Evolutionary conservation across 257 asterid genomes (phyloP).

Genomic region (Salvia miltiorrhiza): DNA sequence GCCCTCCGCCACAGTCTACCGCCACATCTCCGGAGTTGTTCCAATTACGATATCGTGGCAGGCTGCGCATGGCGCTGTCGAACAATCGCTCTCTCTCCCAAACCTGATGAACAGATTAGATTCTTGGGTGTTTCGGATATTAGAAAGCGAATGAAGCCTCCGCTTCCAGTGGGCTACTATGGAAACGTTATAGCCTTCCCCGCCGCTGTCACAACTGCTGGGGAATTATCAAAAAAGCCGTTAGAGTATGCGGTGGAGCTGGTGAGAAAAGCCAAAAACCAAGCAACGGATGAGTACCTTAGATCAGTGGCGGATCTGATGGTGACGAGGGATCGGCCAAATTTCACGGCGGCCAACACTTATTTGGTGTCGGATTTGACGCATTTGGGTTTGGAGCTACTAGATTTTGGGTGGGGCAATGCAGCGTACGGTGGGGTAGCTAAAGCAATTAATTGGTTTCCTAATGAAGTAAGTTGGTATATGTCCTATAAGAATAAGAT

Average conservation of each 20-base stretch:
- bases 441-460: too few species aligned
- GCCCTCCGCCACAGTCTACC: conserved; percentile 42
- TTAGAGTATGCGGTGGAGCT: conserved; percentile 16
- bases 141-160: conserved; percentile 33
- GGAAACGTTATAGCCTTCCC: conserved; percentile 46
- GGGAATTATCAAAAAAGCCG: conserved; percentile 25
- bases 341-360: not conserved
- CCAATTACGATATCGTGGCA: conserved; percentile 42
- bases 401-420: not conserved
- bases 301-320: too few species aligned
- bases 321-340: too few species aligned
- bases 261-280: not conserved
- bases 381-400: not conserved
- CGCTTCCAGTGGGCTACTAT: conserved; percentile 41
- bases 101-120: conserved; percentile 35
- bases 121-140: conserved; percentile 36
- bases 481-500: conserved; percentile 32
- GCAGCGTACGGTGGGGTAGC: too few species aligned
- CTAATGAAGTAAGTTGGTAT: too few species aligned
- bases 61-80: conserved; percentile 52
- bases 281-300: not conserved
- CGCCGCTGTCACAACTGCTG: conserved; percentile 31
- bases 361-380: not conserved
- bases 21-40: conserved; percentile 29
- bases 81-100: conserved; percentile 47